Evolutionary conservation across 352 stramenopile genomes (phyloP), one percentile per base, ranked within the genome.

Genomic region (Elongisporangium anandrum): DNA sequence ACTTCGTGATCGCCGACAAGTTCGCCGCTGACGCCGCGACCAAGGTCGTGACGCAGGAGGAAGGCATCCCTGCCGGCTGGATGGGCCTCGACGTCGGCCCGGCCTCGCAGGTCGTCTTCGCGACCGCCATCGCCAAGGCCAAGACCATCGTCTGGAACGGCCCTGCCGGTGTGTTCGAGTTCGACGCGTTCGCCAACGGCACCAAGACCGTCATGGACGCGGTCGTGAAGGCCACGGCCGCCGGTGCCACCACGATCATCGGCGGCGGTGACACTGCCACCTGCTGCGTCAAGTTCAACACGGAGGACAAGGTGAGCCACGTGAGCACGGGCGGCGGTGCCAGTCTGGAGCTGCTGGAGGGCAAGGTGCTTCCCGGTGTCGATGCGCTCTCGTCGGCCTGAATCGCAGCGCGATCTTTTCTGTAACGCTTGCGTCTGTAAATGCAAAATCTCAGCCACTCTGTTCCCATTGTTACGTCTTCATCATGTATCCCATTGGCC

Each of bases 131-230:
- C 24, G 52, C 72, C 12, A 76, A 81, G 53, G 88, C 90, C 64
- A 98, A 98, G 75, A 99, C 97, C 29, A 71, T 99, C 57, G 96
- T 99, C 57, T 99, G 98, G 97, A 99, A 99, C 84, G 98, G 98
- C 56, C 98, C 98, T 23, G 99, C 99, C 95, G 98, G 98, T 59
- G 97, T 99, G 51, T 99, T 99, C 75, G 98, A 99, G 82, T 98
- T 99, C 61, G 92, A 99, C 58, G 88, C 88, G 19, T 99, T 99
- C 66, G 72, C 86, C 60, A 65, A 87, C 52, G 97, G 97, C 77
- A 99, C 97, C 17, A 98, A 99, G 66, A 79, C 69, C 51, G 87
- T 99, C 62, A 97, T 98, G 78, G 88, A 99, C 71, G 94, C 96
- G 54, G 85, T 99, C 39, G 97, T 97, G 34, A 91, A 98, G 60